A percentile compares a stretch with the other conserved stretches of the same genome.
phyloP scores from a whole-genome alignment of 73 alveolate genomes.

The Paramecium caudatum region DNA sequence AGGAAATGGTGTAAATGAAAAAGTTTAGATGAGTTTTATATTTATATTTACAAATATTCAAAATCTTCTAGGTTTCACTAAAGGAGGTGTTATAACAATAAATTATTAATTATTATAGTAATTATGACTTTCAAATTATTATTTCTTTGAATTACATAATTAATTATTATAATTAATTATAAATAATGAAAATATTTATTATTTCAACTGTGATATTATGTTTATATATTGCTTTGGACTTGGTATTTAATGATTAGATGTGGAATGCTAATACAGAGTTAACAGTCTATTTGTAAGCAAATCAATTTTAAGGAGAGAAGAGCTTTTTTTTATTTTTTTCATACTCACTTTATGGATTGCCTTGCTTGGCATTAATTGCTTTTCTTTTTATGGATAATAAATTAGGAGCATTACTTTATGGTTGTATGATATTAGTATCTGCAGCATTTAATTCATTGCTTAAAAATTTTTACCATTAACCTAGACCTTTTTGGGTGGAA shows the following conservation, averaged over 20 bases:
- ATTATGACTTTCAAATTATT: too few relatives aligned
- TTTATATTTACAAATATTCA: neutral
- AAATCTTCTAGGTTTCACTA: too few relatives aligned
- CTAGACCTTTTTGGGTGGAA: slow-evolving; percentile 69
- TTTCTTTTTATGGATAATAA: slow-evolving; percentile 6
- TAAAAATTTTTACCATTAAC: slow-evolving; percentile 67
- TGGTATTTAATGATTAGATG: neutral
- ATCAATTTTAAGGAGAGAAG: slow-evolving; percentile 29
- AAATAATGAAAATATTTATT: slow-evolving; percentile 23
- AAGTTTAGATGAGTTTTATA: slow-evolving; percentile 12
- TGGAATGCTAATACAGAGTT: slow-evolving; percentile 38
- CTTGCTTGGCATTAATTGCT: neutral
- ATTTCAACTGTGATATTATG: neutral
- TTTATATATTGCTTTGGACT: slow-evolving; percentile 9
- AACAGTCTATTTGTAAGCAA: slow-evolving; percentile 8
- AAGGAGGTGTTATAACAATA: too few relatives aligned
- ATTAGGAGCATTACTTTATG: slow-evolving; percentile 51
- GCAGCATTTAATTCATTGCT: slow-evolving; percentile 41
- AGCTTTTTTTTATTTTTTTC: neutral
- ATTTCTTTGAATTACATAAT: too few relatives aligned
- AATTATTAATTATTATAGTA: too few relatives aligned
- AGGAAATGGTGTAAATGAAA: slow-evolving; percentile 63
- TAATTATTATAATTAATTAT: too few relatives aligned
- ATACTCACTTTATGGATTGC: slow-evolving; percentile 16
- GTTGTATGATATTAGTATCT: neutral